Conservation (phyloP, 257 asterid species). For the Ophiorrhiza pumila region DNA sequence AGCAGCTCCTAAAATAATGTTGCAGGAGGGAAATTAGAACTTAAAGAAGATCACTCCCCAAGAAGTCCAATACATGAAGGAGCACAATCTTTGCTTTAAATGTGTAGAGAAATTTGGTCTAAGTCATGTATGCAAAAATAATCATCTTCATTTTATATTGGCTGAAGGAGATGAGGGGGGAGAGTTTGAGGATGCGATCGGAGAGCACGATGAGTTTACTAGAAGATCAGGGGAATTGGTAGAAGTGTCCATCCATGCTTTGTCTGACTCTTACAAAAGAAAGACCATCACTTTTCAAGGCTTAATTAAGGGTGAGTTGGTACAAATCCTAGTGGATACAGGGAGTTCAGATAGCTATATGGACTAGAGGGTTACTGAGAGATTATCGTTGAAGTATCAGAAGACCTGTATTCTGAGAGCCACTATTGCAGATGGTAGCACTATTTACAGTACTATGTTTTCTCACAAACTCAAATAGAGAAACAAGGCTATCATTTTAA, state of each 20-base stretch:
- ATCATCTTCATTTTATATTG: neutral
- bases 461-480: neutral
- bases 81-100: neutral
- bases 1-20: too few relatives aligned
- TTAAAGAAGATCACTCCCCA: neutral
- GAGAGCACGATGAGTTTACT: neutral
- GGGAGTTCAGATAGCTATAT: neutral
- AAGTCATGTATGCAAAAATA: neutral
- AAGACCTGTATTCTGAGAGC: neutral
- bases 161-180: neutral
- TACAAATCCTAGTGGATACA: too few relatives aligned
- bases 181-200: neutral
- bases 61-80: neutral
- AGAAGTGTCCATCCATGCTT: neutral
- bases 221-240: neutral
- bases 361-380: accelerated
- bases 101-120: neutral
- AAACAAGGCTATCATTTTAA: neutral
- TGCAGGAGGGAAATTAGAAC: too few relatives aligned
- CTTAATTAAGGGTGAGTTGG: accelerated
- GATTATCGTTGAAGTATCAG: neutral
- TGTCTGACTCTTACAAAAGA: neutral
- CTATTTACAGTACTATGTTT: neutral
- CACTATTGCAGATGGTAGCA: neutral
- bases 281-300: neutral